Conservation (phyloP, 169 alveolate genomes). For the Sarcocystis neurona region DNA sequence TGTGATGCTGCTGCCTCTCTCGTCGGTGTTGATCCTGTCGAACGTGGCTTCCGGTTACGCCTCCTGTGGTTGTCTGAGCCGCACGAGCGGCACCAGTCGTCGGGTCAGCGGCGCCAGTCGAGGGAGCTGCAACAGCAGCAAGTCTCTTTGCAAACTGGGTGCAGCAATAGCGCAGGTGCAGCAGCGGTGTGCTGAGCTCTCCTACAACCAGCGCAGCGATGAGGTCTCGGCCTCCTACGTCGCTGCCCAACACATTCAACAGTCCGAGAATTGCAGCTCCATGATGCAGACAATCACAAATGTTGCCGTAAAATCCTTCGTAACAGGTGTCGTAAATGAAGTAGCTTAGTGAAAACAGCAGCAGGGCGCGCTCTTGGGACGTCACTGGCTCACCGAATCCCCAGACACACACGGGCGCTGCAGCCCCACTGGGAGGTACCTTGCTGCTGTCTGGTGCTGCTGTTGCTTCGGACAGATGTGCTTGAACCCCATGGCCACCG, state of each 20-base stretch:
- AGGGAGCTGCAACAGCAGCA: no score
- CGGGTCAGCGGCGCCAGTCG: no score
- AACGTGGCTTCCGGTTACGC: no score
- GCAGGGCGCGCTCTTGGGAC: conserved; percentile 43
- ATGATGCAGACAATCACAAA: conserved; percentile 50
- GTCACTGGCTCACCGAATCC: conserved; percentile 34
- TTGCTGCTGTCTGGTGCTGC: no score
- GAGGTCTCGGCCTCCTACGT: conserved; percentile 45
- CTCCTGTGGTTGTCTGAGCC: no score
- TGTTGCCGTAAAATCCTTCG: conserved; percentile 26
- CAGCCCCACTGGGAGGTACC: no score
- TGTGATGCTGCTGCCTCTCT: no score
- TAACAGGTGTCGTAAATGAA: conserved; percentile 59
- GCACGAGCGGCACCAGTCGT: no score
- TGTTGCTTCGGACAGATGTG: no score
- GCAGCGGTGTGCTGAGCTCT: conserved; percentile 66
- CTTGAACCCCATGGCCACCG: no score
- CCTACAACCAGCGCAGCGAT: conserved; percentile 51
- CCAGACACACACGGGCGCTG: background rate
- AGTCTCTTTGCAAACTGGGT: conserved; percentile 44
- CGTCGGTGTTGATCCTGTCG: no score
- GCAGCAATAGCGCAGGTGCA: conserved; percentile 61
- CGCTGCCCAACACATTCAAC: background rate
- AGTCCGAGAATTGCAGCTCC: conserved; percentile 25
- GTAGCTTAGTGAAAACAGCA: conserved; percentile 57